Conservation (phyloP, 2,329 filamentous ascomycete genomes). For the Metarhizium robertsii region DNA sequence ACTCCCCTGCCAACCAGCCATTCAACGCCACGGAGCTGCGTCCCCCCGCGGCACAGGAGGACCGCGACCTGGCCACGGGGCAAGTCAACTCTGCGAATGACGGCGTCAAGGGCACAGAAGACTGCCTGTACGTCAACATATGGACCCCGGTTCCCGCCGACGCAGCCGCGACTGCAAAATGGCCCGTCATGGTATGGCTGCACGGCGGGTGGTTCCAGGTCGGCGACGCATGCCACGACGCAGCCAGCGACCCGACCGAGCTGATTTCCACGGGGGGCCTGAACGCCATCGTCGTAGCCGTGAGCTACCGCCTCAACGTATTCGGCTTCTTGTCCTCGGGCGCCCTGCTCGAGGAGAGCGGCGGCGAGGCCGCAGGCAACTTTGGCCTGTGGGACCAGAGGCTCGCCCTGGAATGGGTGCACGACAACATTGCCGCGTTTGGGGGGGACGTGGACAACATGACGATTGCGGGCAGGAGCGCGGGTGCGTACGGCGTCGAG, state of each 20-base stretch:
- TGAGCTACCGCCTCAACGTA: slow-evolving; percentile 24
- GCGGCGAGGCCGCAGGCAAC: slow-evolving; percentile 20
- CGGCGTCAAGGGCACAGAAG: slow-evolving; percentile 25
- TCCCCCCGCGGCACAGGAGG: slow-evolving; percentile 29
- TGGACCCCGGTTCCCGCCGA: slow-evolving; percentile 28
- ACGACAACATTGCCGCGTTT: slow-evolving; percentile 35
- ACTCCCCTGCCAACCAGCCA: slow-evolving; percentile 15
- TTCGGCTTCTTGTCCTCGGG: slow-evolving; percentile 38
- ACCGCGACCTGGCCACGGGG: neutral
- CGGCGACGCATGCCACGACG: slow-evolving; percentile 31
- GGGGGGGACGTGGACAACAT: slow-evolving; percentile 36
- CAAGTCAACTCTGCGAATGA: neutral
- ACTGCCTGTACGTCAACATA: slow-evolving; percentile 36
- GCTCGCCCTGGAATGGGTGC: slow-evolving; percentile 40
- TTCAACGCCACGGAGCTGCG: slow-evolving; percentile 27
- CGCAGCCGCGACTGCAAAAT: slow-evolving; percentile 11
- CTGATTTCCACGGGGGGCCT: slow-evolving; percentile 26
- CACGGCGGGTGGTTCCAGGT: slow-evolving; percentile 40
- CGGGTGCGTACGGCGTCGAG: slow-evolving; percentile 33
- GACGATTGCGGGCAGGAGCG: slow-evolving; percentile 32
- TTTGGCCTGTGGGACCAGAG: slow-evolving; percentile 38
- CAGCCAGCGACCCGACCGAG: slow-evolving; percentile 33
- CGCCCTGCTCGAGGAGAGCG: slow-evolving; percentile 21
- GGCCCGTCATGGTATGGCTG: slow-evolving; percentile 26
- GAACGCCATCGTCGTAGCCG: slow-evolving; percentile 30